A percentile compares a stretch with the other conserved stretches of the same genome.
Evolutionary conservation across 1,139 yeast genomes (phyloP).

Genomic region (Sugiyamaella novakii): DNA sequence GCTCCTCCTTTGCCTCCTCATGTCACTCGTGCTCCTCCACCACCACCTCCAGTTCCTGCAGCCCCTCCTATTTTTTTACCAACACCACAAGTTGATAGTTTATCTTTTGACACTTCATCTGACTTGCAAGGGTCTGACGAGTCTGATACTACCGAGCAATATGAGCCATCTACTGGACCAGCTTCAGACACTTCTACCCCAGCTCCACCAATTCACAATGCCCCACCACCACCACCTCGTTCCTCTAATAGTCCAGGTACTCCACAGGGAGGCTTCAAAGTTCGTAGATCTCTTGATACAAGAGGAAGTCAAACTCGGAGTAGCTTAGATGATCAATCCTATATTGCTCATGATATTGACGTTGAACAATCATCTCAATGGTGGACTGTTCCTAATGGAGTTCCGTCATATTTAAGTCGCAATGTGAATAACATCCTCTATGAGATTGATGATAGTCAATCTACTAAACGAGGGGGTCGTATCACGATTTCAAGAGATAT

Average conservation of each 20-base stretch:
- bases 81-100: slow-evolving; percentile 22
- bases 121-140: slow-evolving; percentile 16
- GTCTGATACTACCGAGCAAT: slow-evolving; percentile 17
- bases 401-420: slow-evolving; percentile 58
- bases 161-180: slow-evolving; percentile 8
- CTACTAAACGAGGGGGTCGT: slow-evolving; percentile 59
- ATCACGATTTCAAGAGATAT: slow-evolving; percentile 62
- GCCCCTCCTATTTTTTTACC: slow-evolving; percentile 28
- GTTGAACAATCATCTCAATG: slow-evolving; percentile 49
- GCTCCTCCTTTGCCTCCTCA: slow-evolving; percentile 31
- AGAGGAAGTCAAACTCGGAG: slow-evolving; percentile 18
- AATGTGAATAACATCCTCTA: slow-evolving; percentile 50
- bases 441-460: slow-evolving; percentile 64
- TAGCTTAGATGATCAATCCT: slow-evolving; percentile 23
- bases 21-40: slow-evolving; percentile 26
- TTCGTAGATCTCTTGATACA: slow-evolving; percentile 25
- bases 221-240: slow-evolving; percentile 22
- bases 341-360: slow-evolving; percentile 27
- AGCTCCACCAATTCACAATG: slow-evolving; percentile 24
- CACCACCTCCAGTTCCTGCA: slow-evolving; percentile 28
- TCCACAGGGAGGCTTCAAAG: slow-evolving; percentile 20
- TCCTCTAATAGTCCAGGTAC: slow-evolving; percentile 24
- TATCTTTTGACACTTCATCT: slow-evolving; percentile 10
- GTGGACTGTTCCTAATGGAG: slow-evolving; percentile 61
- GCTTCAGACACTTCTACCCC: slow-evolving; percentile 1